These are phyloP conservation scores for Sanghuangporus weigelae DNA, from an alignment of 1,284 basidiomycete genomes.

Conservation along the genomic window DNA sequence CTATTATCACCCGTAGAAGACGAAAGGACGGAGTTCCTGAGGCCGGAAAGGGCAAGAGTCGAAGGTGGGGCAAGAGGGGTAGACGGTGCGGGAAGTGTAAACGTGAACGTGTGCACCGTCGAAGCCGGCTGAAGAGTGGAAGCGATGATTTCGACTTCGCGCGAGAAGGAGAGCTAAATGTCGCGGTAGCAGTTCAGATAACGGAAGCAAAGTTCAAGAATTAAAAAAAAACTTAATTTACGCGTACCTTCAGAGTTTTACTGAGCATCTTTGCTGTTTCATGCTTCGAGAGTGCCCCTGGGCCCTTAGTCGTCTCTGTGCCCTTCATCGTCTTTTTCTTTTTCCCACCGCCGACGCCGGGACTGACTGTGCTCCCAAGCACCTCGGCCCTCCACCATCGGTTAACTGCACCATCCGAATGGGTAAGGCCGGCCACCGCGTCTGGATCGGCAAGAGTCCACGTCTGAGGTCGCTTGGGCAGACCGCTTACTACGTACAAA, in stretches of 20 bases:
- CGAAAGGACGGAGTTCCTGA: conserved; percentile 67
- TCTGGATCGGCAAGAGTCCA: conserved; percentile 94
- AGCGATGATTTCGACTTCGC: conserved; percentile 92
- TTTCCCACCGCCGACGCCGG: conserved; percentile 59
- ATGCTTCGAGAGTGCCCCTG: conserved; percentile 71
- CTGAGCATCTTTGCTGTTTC: conserved; percentile 86
- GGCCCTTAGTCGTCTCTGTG: conserved; percentile 61
- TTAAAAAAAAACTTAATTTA: neutral
- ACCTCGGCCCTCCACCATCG: conserved; percentile 96
- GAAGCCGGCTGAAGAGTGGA: conserved; percentile 87
- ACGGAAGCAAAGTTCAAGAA: neutral
- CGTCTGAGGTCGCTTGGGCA: conserved; percentile 82
- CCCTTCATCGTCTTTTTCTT: conserved; percentile 59
- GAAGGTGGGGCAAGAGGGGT: conserved; percentile 65
- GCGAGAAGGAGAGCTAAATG: conserved; percentile 74
- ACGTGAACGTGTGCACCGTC: conserved; percentile 91
- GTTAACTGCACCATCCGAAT: conserved; percentile 82
- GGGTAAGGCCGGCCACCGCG: conserved; percentile 77
- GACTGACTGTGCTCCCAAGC: conserved; percentile 81
- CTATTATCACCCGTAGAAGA: conserved; percentile 42
- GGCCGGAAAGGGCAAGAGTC: conserved; percentile 51
- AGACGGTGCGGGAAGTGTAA: conserved; percentile 68
- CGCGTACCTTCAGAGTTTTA: conserved; percentile 79
- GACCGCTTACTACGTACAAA: conserved; percentile 78
- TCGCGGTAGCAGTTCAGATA: neutral